Evolutionary conservation across 129 eudicot species (phyloP), one percentile per base, ranked within the genome.

Genomic region (Lactuca saligna): DNA sequence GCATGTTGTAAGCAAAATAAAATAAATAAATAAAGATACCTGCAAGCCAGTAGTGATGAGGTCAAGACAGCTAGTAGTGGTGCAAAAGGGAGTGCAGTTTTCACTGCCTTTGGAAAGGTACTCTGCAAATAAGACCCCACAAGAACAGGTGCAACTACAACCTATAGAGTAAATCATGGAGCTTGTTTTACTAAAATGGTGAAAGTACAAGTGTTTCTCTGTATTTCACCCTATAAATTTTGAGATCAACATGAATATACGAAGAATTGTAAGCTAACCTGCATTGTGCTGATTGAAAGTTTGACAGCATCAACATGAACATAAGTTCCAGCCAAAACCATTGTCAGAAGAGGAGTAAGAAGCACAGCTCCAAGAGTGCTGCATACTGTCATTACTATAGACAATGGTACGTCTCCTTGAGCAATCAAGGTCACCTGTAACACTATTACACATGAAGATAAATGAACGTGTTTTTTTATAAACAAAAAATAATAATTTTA

Each of bases 341-440:
- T 87, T 32, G 86, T 74, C 77, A 88, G 60, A 72, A 79, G 77
- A 69, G 98, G 98, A 38, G 96, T 92, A 68, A 92, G 85, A 74
- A 92, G 17, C 56, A 88, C 91, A 12, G 98, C 95, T 61, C 86
- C 96, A 62, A 88, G 79, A 20, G 98, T 92, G 69, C 91, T 80
- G 41, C 92, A 82, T 48, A 75, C 87, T 0, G 96, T 92, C 92
- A 86, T 85, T 14, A 92, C 91, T 17, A 92, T 87, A 50, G 93
- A 87, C 73, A 89, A 70, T 20, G 96, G 86, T 29, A 92, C 98
- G 38, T 92, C 98, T 42, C 98, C 97, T 78, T 76, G 86, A 49
- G 96, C 92, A 76, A 93, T 77, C 66, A 93, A 84, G 54, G 96
- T 89, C 77, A 86, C 97, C 95, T 86, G 98, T 68, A 85, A 89